Conservation (phyloP, 148 eudicot species). For the Chenopodium quinoa region DNA sequence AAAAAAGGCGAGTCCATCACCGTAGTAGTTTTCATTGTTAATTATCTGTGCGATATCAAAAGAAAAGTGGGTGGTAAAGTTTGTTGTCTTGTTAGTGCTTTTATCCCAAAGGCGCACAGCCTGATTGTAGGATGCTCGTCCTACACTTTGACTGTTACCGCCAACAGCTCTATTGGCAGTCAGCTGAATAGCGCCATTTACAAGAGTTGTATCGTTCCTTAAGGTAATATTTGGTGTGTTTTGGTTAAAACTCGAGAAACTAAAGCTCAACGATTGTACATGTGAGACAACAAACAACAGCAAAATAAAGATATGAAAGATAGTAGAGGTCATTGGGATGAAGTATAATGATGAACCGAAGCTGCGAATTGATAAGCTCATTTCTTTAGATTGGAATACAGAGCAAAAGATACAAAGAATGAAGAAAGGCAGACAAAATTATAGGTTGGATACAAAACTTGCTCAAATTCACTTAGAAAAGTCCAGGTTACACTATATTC, state of each 20-base stretch:
- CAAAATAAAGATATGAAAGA: too few relatives aligned
- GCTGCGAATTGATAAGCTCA: too few relatives aligned
- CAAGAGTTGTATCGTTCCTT: slow-evolving; percentile 28
- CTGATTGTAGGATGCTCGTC: slow-evolving; percentile 33
- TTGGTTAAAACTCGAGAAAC: slow-evolving; percentile 25
- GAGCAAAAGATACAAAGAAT: too few relatives aligned
- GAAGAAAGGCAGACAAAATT: too few relatives aligned
- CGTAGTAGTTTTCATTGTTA: neutral
- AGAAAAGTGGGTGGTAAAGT: slow-evolving; percentile 47
- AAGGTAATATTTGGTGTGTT: slow-evolving; percentile 16
- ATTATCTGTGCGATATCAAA: slow-evolving; percentile 26
- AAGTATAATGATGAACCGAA: too few relatives aligned
- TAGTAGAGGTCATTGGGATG: too few relatives aligned
- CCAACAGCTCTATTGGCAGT: slow-evolving; percentile 9
- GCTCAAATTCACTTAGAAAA: too few relatives aligned
- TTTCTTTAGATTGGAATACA: too few relatives aligned
- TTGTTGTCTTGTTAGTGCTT: slow-evolving; percentile 13
- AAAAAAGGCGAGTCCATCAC: slow-evolving; percentile 44
- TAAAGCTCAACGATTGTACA: too few relatives aligned
- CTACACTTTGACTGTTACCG: slow-evolving; percentile 24
- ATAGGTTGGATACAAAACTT: too few relatives aligned
- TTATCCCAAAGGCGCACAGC: slow-evolving; percentile 36
- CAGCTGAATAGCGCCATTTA: slow-evolving; percentile 25
- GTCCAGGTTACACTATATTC: too few relatives aligned
- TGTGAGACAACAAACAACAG: too few relatives aligned